Conservation (phyloP, 371 early-diverging fungal species). For the Circinella minor region DNA sequence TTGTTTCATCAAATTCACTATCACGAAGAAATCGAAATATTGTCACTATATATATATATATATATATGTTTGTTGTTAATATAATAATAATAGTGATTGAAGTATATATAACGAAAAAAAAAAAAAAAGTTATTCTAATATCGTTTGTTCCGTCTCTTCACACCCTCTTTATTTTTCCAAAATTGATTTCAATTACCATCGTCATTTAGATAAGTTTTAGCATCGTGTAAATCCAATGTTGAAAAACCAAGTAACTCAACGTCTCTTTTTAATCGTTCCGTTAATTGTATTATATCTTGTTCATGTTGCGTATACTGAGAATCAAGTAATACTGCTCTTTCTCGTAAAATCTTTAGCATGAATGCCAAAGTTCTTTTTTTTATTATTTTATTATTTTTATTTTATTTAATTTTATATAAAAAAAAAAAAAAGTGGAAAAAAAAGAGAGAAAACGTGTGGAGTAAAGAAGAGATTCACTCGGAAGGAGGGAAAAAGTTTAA, state of each 20-base stretch:
- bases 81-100: too few relatives aligned
- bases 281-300: constrained; percentile 18
- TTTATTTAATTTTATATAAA: too few relatives aligned
- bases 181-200: constrained; percentile 23
- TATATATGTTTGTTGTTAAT: not conserved
- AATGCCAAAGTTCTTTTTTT: not conserved
- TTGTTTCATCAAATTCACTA: constrained; percentile 18
- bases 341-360: constrained; percentile 24
- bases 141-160: not conserved
- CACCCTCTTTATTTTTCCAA: not conserved
- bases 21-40: constrained; percentile 31
- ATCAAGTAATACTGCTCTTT: constrained; percentile 25
- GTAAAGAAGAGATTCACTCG: too few relatives aligned
- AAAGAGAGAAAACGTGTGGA: not conserved
- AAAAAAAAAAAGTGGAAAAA: not conserved
- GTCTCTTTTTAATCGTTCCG: constrained; percentile 20
- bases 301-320: constrained; percentile 29
- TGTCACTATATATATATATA: constrained; percentile 22
- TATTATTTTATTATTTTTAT: too few relatives aligned
- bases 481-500: too few relatives aligned
- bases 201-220: constrained; percentile 32
- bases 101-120: too few relatives aligned
- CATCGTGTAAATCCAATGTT: constrained; percentile 27
- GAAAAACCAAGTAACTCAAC: constrained; percentile 25
- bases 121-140: too few relatives aligned